Conservation (phyloP, 2,329 filamentous ascomycete species). For the Phyllosticta paracitricarpa region DNA sequence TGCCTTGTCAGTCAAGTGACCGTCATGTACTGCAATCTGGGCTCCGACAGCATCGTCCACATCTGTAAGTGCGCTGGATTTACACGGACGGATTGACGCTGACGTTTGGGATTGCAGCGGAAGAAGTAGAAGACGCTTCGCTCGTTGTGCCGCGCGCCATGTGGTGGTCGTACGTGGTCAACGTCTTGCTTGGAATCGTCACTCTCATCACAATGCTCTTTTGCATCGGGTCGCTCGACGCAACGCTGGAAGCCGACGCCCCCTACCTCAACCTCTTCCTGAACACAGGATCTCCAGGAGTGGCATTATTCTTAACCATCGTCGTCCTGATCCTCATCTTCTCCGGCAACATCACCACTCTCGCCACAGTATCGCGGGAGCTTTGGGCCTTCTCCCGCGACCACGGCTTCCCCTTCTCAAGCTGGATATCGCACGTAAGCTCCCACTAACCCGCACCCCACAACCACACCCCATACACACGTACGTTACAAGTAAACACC, state of each 20-base stretch:
- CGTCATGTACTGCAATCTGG: conserved; percentile 14
- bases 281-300: conserved; percentile 10
- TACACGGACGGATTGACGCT: background rate
- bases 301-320: conserved; percentile 10
- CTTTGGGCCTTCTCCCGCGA: conserved; percentile 15
- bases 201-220: conserved; percentile 15
- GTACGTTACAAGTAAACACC: background rate
- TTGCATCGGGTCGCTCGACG: conserved; percentile 13
- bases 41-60: conserved; percentile 10
- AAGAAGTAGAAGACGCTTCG: conserved; percentile 12
- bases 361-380: conserved; percentile 12
- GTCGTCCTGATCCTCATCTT: conserved; percentile 13
- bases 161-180: conserved; percentile 13
- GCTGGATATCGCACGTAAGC: conserved; percentile 11
- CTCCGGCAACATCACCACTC: conserved; percentile 12
- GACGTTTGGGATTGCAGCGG: conserved; percentile 1
- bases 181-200: conserved; percentile 12
- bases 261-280: conserved; percentile 12
- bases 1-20: conserved; percentile 16
- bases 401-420: conserved; percentile 12
- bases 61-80: conserved; percentile 8
- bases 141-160: conserved; percentile 12
- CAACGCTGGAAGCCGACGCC: conserved; percentile 10
- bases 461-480: too few relatives aligned
- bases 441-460: too few relatives aligned